A percentile compares a stretch with the other conserved stretches of the same genome.
These are phyloP conservation scores for Leishmania aethiopica DNA, from an alignment of 208 protist species.

Conservation along the genomic window DNA sequence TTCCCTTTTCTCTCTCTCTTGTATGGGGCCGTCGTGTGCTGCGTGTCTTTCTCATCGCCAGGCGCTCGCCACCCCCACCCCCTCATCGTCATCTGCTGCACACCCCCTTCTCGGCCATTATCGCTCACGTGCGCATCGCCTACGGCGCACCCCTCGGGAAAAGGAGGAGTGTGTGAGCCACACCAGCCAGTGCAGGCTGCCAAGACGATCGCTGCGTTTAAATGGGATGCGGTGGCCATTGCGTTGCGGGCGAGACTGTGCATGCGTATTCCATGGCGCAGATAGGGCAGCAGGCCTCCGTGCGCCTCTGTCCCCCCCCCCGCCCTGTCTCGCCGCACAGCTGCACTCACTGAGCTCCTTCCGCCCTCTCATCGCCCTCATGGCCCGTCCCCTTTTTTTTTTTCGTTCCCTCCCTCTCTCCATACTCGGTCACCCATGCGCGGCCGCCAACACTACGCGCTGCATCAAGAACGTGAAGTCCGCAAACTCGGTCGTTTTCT, in stretches of 20 bases:
- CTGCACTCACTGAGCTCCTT: too few relatives aligned
- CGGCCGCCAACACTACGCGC: background rate
- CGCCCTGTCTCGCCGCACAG: too few relatives aligned
- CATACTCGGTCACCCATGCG: background rate
- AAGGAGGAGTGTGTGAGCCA: background rate
- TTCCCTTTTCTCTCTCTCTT: too few relatives aligned
- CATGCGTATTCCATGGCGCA: background rate
- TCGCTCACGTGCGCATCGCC: background rate
- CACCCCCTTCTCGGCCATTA: background rate
- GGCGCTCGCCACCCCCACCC: background rate
- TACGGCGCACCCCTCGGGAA: background rate
- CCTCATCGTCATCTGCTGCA: background rate
- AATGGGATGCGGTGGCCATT: too few relatives aligned
- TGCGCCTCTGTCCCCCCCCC: background rate
- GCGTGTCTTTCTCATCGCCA: background rate
- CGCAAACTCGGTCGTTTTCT: background rate
- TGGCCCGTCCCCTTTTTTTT: background rate
- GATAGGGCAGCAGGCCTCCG: background rate
- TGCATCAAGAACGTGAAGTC: background rate
- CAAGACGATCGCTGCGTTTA: background rate
- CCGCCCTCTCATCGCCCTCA: background rate
- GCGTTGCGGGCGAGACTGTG: background rate
- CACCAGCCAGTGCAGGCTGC: background rate
- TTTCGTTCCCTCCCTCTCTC: background rate
- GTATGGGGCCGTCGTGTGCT: background rate